Percentiles rank a stretch among this genome's conserved stretches.
These are phyloP conservation scores for Schoenoplectus triqueter DNA, from an alignment of 202 grass and related monocot species.

Conservation along the genomic window DNA sequence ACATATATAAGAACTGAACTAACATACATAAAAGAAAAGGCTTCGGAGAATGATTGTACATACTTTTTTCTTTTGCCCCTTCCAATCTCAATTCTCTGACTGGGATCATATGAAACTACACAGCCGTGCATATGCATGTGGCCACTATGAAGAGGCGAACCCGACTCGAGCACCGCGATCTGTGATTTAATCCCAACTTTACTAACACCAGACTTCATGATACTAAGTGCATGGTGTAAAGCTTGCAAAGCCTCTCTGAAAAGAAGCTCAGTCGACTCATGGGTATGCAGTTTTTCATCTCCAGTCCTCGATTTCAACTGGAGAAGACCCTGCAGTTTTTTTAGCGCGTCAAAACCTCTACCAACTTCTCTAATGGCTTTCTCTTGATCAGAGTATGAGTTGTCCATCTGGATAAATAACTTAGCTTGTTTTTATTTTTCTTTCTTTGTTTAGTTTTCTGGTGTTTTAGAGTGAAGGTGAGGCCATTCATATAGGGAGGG, in stretches of 20 bases:
- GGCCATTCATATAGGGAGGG: background rate
- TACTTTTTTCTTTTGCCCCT: constrained; percentile 37
- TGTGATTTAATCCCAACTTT: constrained; percentile 21
- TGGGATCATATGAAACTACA: constrained; percentile 16
- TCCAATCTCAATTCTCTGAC: constrained; percentile 6
- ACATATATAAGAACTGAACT: background rate
- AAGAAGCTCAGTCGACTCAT: constrained; percentile 32
- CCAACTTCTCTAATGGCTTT: constrained; percentile 34
- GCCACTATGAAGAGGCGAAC: constrained; percentile 12
- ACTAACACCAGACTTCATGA: constrained; percentile 15
- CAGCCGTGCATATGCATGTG: background rate
- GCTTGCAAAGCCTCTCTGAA: constrained; percentile 34
- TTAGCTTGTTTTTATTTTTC: background rate
- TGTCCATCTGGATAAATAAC: background rate
- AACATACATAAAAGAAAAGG: background rate
- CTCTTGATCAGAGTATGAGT: constrained; percentile 13
- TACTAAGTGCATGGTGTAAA: constrained; percentile 37
- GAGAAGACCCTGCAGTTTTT: constrained; percentile 24
- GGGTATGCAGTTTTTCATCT: background rate
- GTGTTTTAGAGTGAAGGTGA: background rate
- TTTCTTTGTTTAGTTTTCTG: background rate
- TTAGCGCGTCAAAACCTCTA: constrained; percentile 25
- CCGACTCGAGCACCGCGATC: background rate
- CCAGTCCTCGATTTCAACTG: constrained; percentile 10
- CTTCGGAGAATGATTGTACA: background rate